These are phyloP conservation scores for Russula dissimulans DNA, from an alignment of 768 basidiomycete genomes.

Conservation along the genomic window DNA sequence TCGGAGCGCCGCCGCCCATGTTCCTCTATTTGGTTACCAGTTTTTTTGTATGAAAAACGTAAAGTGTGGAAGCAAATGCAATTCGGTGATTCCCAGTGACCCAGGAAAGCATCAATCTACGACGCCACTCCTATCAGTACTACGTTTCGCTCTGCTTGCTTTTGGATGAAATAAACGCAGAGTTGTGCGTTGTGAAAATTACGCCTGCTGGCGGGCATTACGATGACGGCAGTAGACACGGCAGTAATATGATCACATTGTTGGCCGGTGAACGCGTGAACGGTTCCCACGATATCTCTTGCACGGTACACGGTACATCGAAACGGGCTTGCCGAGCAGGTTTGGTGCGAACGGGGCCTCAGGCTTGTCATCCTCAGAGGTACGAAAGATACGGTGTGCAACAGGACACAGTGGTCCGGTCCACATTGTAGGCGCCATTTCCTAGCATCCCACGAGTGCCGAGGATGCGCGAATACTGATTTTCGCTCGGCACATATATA, in stretches of 20 bases:
- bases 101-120: not conserved
- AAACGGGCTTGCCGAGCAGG: too few species aligned
- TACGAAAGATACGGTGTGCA: too few species aligned
- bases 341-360: too few species aligned
- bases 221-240: not conserved
- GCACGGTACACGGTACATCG: too few species aligned
- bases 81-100: slow-evolving; percentile 4
- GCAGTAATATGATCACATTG: too few species aligned
- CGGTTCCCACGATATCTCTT: not conserved
- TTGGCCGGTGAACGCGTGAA: too few species aligned
- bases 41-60: not conserved
- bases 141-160: not conserved
- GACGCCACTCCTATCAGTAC: slow-evolving; percentile 3
- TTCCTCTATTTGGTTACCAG: not conserved
- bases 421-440: too few species aligned
- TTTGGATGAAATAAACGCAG: not conserved
- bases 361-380: too few species aligned
- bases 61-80: not conserved
- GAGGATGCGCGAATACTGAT: too few species aligned
- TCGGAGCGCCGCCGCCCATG: not conserved
- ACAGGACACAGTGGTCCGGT: too few species aligned
- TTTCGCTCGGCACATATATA: too few species aligned
- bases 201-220: not conserved
- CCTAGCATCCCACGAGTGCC: too few species aligned
- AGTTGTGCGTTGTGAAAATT: not conserved